Conservation (phyloP, 345 rosid species). For the Camelina sativa region DNA sequence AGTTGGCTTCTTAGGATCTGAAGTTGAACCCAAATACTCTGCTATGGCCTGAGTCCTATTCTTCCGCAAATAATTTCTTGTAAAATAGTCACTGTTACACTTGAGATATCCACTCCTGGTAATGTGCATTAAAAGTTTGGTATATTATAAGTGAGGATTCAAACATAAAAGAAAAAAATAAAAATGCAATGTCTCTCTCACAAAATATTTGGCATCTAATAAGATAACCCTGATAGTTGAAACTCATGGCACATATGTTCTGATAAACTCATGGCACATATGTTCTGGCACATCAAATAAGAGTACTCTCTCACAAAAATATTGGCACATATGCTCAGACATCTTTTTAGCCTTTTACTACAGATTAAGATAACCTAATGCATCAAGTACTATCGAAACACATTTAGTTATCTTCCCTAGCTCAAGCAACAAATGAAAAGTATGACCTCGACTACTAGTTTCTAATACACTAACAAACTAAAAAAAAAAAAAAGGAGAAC, state of each 20-base stretch:
- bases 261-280: no score
- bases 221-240: background rate
- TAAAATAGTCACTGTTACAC: slow-evolving; percentile 41
- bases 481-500: no score
- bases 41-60: slow-evolving; percentile 65
- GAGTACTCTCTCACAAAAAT: no score
- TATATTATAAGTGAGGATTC: background rate
- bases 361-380: background rate
- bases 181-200: background rate
- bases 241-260: background rate
- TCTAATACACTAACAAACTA: no score
- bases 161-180: background rate
- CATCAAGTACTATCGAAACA: background rate
- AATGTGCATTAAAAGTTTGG: slow-evolving; percentile 1
- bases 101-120: slow-evolving; percentile 55
- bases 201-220: background rate
- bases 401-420: no score
- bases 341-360: no score
- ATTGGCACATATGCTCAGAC: no score
- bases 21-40: slow-evolving; percentile 62
- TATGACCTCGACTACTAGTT: background rate
- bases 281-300: no score
- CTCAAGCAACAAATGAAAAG: no score
- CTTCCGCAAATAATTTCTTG: slow-evolving; percentile 51
- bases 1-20: slow-evolving; percentile 63